Evolutionary conservation across 1,284 basidiomycete species (phyloP), one percentile per base, ranked within the genome.

Genomic region (Cystobasidium slooffiae): DNA sequence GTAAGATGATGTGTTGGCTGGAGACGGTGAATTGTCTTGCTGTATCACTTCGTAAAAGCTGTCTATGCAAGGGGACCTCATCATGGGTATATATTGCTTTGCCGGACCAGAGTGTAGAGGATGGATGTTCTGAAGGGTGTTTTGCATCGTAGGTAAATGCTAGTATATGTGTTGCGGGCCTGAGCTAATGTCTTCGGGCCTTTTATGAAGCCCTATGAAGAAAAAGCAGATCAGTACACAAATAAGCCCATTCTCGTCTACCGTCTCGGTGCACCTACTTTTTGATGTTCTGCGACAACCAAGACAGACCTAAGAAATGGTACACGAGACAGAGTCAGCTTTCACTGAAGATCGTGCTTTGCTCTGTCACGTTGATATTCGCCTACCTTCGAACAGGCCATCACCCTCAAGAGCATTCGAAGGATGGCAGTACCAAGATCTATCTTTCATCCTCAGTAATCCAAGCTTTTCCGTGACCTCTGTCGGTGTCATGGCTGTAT

Each of bases 381-480:
- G 2, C 76, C 16, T 22, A 79, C 79, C 94, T 83, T 97, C 94
- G 79, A 96, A 95, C 31, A 97, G 86, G 75, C 94, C 94, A 83
- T 97, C 94, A 49, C 94, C 94, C 55, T 77, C 77, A 3, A 79
- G 69, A 5, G 77, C 79, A 65, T 78, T 79, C 41, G 75, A 76
- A 68, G 78, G 80, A 65, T 80, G 78, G 74, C 77, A 79, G 74
- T 97, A 99, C 97, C 97, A 99, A 82, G 93, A 94, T 77, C 97
- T 87, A 82, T 98, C 95, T 76, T 93, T 89, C 94, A 99, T 96
- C 78, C 91, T 87, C 83, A 97, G 92, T 79, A 99, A 85, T 53
- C 94, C 95, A 52, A 99, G 85, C 83, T 96, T 97, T 84, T 99
- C 97, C 9, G 97, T 99, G 49, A 99, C 94, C 83, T 99, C 96